Evolutionary conservation across 176 grass and related monocot genomes (phyloP).

Genomic region (Triticum dicoccoides): DNA sequence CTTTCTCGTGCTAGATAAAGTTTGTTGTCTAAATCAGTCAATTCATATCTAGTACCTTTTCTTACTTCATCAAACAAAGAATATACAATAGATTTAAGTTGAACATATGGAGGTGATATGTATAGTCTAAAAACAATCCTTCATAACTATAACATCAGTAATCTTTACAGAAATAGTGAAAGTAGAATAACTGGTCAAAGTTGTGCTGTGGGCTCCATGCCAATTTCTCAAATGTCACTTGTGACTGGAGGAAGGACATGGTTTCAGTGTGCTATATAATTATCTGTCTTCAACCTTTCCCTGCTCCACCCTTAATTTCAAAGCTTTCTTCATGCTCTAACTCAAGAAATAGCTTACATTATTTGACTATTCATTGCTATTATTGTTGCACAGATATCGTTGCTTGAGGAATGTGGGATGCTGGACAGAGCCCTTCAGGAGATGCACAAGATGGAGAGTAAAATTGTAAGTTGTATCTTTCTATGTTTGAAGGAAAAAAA

Average conservation of each 20-base stretch:
- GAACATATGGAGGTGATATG: background rate
- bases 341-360: background rate
- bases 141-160: background rate
- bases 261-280: background rate
- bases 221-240: conserved; percentile 6
- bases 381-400: conserved; percentile 64
- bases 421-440: conserved; percentile 83
- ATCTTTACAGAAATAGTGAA: background rate
- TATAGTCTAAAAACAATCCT: background rate
- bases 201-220: background rate
- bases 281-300: conserved; percentile 4
- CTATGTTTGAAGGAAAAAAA: background rate
- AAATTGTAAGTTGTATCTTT: conserved; percentile 67
- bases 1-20: background rate
- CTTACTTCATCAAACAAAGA: background rate
- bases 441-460: conserved; percentile 81
- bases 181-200: background rate
- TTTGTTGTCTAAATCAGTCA: conserved; percentile 12
- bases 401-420: conserved; percentile 88
- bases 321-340: background rate
- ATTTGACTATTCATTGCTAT: conserved; percentile 17
- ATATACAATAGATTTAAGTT: background rate
- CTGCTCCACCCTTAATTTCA: background rate
- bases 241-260: background rate
- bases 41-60: background rate